A percentile compares a stretch with the other conserved stretches of the same genome.
Evolutionary conservation across 2,329 filamentous ascomycete genomes (phyloP).

Genomic region (Trematosphaeria pertusa): DNA sequence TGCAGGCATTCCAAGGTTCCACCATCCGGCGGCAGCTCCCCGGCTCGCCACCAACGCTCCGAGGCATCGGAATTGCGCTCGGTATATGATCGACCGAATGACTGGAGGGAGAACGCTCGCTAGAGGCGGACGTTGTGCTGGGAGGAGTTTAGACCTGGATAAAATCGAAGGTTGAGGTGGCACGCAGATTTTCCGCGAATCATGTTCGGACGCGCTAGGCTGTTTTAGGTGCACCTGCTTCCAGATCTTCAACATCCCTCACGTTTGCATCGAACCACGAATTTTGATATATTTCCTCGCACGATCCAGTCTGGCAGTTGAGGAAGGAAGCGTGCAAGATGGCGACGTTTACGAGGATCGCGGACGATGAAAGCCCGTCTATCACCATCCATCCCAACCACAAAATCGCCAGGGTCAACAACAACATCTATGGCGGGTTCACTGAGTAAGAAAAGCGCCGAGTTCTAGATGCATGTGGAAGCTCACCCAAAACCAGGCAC

Average conservation of each 20-base stretch:
- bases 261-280: too few species aligned
- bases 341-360: conserved; percentile 76
- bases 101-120: conserved; percentile 1
- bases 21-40: conserved; percentile 1
- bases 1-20: too few species aligned
- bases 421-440: conserved; percentile 84
- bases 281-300: too few species aligned
- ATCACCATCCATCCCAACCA: conserved; percentile 71
- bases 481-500: conserved; percentile 62
- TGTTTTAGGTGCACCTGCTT: not conserved
- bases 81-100: conserved; percentile 9
- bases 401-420: conserved; percentile 75
- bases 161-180: not conserved
- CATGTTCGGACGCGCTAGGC: conserved; percentile 2
- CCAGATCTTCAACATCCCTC: not conserved
- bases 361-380: conserved; percentile 65
- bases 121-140: conserved; percentile 3
- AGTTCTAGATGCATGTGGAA: conserved; percentile 12
- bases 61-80: conserved; percentile 10
- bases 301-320: too few species aligned
- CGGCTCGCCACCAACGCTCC: conserved; percentile 4
- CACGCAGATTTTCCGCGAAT: conserved; percentile 22
- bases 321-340: too few species aligned
- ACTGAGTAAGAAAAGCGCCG: conserved; percentile 68
- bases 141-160: conserved; percentile 7